Conservation (phyloP, 164 flowering plant species). For the Tetracentron sinense region DNA sequence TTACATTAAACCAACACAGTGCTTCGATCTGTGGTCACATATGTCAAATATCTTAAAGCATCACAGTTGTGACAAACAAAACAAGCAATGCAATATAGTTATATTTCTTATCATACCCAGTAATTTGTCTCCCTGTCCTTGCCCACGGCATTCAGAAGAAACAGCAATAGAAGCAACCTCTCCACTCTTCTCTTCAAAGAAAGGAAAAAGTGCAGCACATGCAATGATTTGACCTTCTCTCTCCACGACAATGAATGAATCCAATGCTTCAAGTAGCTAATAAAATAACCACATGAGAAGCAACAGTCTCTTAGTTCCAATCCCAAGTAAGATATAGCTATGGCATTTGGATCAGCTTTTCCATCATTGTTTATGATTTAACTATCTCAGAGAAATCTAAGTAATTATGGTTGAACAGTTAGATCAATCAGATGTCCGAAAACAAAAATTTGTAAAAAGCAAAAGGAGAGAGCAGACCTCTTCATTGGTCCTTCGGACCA, state of each 20-base stretch:
- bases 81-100: background rate
- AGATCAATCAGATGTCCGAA: background rate
- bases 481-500: conserved; percentile 69
- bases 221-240: conserved; percentile 96
- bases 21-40: too few species aligned
- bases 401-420: background rate
- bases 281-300: too few species aligned
- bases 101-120: conserved; percentile 54
- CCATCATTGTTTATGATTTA: background rate
- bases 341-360: background rate
- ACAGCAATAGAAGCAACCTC: conserved; percentile 96
- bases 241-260: conserved; percentile 79
- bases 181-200: conserved; percentile 73
- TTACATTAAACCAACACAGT: background rate
- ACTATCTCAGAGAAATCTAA: background rate
- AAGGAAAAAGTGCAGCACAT: conserved; percentile 92
- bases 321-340: background rate
- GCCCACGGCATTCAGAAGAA: conserved; percentile 93
- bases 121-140: conserved; percentile 96
- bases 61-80: background rate
- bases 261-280: conserved; percentile 64
- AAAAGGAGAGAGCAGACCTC: conserved; percentile 47
- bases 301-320: conserved; percentile 6
- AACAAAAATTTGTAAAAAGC: background rate
- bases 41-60: conserved; percentile 1